Conservation (phyloP, 441 rosid species). For the Oxalis stricta region DNA sequence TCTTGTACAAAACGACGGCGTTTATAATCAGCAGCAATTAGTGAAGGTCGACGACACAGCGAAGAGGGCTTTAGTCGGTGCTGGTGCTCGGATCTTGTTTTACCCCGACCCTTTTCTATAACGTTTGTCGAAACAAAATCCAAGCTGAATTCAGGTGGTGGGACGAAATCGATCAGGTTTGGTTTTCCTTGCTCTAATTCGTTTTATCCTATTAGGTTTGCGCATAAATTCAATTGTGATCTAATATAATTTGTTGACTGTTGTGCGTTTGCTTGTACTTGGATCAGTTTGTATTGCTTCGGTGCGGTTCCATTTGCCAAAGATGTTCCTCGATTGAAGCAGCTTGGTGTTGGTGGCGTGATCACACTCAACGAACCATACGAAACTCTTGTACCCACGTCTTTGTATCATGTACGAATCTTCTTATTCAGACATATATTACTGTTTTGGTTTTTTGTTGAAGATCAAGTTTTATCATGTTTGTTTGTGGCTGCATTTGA, state of each 20-base stretch:
- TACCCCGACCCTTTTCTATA: constrained; percentile 66
- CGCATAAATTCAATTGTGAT: neutral
- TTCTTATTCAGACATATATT: neutral
- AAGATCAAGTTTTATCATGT: no score
- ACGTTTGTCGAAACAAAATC: constrained; percentile 55
- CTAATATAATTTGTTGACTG: neutral
- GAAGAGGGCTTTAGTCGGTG: constrained; percentile 54
- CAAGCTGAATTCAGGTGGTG: constrained; percentile 70
- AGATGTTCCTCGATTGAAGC: constrained; percentile 59
- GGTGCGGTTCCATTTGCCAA: constrained; percentile 86
- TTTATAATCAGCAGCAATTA: constrained; percentile 11
- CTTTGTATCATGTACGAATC: constrained; percentile 40
- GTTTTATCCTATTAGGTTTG: neutral
- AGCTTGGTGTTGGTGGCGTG: constrained; percentile 63
- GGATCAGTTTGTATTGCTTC: constrained; percentile 44
- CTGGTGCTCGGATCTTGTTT: constrained; percentile 66
- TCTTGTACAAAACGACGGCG: constrained; percentile 14
- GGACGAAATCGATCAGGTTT: constrained; percentile 71
- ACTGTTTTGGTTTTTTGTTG: neutral
- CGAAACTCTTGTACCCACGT: constrained; percentile 64
- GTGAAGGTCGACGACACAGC: constrained; percentile 31
- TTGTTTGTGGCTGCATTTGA: neutral
- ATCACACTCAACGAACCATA: constrained; percentile 75
- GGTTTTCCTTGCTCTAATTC: neutral
- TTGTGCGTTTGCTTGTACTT: no score